Base-by-base conservation (phyloP, 208 protist species). In the Acanthamoeba royreba region DNA sequence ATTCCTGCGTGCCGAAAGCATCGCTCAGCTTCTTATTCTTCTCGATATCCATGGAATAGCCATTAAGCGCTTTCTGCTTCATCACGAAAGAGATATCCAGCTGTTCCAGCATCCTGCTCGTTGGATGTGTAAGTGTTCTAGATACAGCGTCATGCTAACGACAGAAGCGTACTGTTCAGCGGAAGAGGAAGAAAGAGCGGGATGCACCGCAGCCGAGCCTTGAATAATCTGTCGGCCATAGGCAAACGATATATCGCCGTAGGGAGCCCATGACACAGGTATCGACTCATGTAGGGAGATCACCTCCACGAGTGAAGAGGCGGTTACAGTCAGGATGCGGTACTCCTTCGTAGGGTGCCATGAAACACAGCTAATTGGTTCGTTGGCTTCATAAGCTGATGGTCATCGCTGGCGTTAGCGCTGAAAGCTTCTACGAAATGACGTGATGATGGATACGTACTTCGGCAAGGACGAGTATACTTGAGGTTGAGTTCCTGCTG, bases 321-420 rank as follows among this genome's bases (percentile, higher is more conserved):
- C 83, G 33, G 95, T 92, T 35, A 96, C 90, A 4, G 89, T 96
- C 0, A 96, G 35, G 63, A 96, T 94, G 43, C 95, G 72, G 92
- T 93, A 94, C 31, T 96, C 92, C 91, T 96, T 94, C 2, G 28
- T 93, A 49, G 93, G 93, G 91, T 94, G 86, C 95, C 95, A 96
- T 38, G 58, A 58, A 38, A 96, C 92, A 33, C 79, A 94, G 35
- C 89, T 91, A 40, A 94, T 66, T 17, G 45, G 35, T 35, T 89
- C 93, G 19, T 35, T 92, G 4, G 86, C 86, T 42, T 92, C 86
- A 53, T 53, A 77, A 19, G 61, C 86, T 92, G 38, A 11, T 74
- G 69, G 47, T 31, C 79, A 81, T 74, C 77, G 86, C 40, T 83
- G 31, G 33, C 31, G 35, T 40, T 31, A 35, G 79, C 47, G 79